A percentile compares a stretch with the other conserved stretches of the same genome.
phyloP scores from a whole-genome alignment of 2,329 filamentous ascomycete genomes.

The Scortechinia acanthostroma region DNA sequence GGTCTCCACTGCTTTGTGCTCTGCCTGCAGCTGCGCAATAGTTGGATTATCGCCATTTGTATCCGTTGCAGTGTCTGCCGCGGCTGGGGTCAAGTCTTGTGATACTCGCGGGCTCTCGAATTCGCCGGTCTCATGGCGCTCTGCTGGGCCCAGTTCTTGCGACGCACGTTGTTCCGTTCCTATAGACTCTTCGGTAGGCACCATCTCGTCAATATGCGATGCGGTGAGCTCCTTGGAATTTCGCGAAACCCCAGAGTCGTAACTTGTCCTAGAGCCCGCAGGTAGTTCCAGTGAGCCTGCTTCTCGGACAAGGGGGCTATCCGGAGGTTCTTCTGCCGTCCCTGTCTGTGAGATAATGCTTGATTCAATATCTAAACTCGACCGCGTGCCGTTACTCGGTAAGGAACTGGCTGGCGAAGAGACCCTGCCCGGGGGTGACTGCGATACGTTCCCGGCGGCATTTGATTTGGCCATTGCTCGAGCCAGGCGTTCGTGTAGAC shows the following conservation, averaged over 20 bases:
- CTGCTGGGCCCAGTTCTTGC: neutral
- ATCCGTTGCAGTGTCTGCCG: slow-evolving; percentile 4
- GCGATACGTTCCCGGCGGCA: slow-evolving; percentile 30
- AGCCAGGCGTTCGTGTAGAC: slow-evolving; percentile 81
- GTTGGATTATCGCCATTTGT: slow-evolving; percentile 27
- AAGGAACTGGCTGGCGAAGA: slow-evolving; percentile 38
- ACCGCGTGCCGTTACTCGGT: slow-evolving; percentile 30
- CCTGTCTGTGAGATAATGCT: neutral
- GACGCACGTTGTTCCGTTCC: neutral
- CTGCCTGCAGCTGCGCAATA: slow-evolving; percentile 24
- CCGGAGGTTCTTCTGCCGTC: slow-evolving; percentile 7
- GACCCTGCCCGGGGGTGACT: slow-evolving; percentile 35
- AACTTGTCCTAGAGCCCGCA: slow-evolving; percentile 1
- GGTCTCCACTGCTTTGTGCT: slow-evolving; percentile 26
- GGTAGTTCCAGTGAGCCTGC: slow-evolving; percentile 6
- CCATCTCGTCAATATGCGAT: neutral
- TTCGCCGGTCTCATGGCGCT: neutral
- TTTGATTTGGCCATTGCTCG: slow-evolving; percentile 72
- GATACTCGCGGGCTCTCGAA: neutral
- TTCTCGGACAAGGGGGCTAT: neutral
- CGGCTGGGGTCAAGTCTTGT: neutral
- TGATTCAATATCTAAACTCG: slow-evolving; percentile 7
- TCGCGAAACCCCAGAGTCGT: neutral
- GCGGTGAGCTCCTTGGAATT: neutral
- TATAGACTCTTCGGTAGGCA: neutral